A percentile compares a stretch with the other conserved stretches of the same genome.
These are phyloP conservation scores for Mycogone perniciosa DNA, from an alignment of 2,329 filamentous ascomycete species.

Conservation along the genomic window DNA sequence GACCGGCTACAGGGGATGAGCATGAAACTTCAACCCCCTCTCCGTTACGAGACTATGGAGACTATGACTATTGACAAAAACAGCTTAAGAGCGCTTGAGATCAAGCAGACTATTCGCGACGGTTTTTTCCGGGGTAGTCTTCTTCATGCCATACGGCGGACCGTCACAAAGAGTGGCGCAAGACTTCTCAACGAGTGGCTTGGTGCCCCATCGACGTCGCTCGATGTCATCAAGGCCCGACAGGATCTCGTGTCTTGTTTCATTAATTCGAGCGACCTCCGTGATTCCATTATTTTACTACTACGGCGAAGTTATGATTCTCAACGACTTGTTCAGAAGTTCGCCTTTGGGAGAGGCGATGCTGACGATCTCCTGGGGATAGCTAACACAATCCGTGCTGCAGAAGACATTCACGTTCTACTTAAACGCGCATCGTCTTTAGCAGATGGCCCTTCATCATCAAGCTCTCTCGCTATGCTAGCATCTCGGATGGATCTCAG, in stretches of 20 bases:
- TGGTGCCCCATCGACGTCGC: constrained; percentile 84
- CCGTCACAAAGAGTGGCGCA: constrained; percentile 85
- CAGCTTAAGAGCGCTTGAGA: constrained; percentile 81
- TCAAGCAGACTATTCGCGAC: constrained; percentile 79
- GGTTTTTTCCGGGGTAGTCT: constrained; percentile 74
- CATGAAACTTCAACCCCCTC: constrained; percentile 77
- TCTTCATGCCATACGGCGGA: constrained; percentile 81
- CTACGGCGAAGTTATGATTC: constrained; percentile 76
- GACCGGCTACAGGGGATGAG: constrained; percentile 69
- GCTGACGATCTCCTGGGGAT: constrained; percentile 83
- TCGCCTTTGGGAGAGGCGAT: constrained; percentile 85
- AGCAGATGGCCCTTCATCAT: constrained; percentile 10
- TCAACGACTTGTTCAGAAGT: constrained; percentile 86
- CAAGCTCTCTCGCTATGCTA: constrained; percentile 39
- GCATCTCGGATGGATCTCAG: constrained; percentile 57
- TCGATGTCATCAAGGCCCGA: constrained; percentile 69
- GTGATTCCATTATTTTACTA: constrained; percentile 61
- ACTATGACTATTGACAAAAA: constrained; percentile 90
- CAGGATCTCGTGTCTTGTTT: constrained; percentile 78
- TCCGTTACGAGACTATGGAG: constrained; percentile 65
- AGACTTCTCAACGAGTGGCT: constrained; percentile 78
- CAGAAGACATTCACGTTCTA: constrained; percentile 55
- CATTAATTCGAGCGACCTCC: constrained; percentile 57
- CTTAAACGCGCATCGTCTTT: constrained; percentile 26
- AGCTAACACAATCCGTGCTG: constrained; percentile 72